These are phyloP conservation scores for Acrodontium crateriforme DNA, from an alignment of 2,329 filamentous ascomycete species.

Conservation along the genomic window DNA sequence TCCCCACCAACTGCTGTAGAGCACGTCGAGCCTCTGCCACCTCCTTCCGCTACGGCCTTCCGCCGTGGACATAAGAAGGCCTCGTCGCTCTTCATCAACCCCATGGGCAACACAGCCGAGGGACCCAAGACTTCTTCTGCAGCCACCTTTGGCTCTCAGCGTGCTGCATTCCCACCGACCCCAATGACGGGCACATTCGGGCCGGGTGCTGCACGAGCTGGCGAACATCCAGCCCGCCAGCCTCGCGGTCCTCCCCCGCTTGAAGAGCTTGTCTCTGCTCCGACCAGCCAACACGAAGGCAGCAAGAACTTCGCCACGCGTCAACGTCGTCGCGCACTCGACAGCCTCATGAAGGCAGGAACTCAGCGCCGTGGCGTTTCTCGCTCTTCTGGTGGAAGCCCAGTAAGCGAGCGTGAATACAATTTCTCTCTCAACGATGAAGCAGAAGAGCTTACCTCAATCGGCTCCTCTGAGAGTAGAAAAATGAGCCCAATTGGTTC, in stretches of 20 bases:
- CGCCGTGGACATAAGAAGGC: slow-evolving; percentile 87
- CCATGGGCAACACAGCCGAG: slow-evolving; percentile 42
- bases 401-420: slow-evolving; percentile 67
- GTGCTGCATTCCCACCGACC: slow-evolving; percentile 52
- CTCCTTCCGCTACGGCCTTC: slow-evolving; percentile 81
- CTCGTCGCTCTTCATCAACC: slow-evolving; percentile 51
- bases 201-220: slow-evolving; percentile 81
- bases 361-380: slow-evolving; percentile 64
- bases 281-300: slow-evolving; percentile 83
- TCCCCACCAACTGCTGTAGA: slow-evolving; percentile 46
- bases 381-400: slow-evolving; percentile 51
- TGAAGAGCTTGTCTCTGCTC: slow-evolving; percentile 79
- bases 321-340: slow-evolving; percentile 79
- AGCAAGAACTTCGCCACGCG: slow-evolving; percentile 95
- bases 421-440: slow-evolving; percentile 55
- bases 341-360: slow-evolving; percentile 82
- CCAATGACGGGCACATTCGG: slow-evolving; percentile 77
- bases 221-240: slow-evolving; percentile 87
- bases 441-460: slow-evolving; percentile 51
- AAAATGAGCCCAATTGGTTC: slow-evolving; percentile 26
- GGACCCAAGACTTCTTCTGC: slow-evolving; percentile 58
- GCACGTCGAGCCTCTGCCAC: slow-evolving; percentile 60
- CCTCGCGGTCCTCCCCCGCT: slow-evolving; percentile 82
- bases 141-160: slow-evolving; percentile 32
- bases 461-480: slow-evolving; percentile 25